Conservation (phyloP, 805 yeast genomes). For the Pichia phayaonensis region DNA sequence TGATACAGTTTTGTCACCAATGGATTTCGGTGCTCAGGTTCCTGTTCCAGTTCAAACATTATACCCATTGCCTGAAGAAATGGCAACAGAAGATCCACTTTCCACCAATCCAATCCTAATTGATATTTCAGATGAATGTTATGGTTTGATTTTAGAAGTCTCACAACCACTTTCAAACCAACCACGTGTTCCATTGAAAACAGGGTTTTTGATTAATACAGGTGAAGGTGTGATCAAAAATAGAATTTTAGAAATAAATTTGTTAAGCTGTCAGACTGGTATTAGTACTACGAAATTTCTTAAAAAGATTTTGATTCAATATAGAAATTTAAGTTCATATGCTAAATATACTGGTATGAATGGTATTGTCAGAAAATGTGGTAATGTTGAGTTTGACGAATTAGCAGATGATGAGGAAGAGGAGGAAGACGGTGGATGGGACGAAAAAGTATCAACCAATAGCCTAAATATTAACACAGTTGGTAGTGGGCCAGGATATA, state of each 20-base stretch:
- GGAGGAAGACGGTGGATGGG: neutral
- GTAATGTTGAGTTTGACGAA: slow-evolving; percentile 30
- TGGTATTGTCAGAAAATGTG: slow-evolving; percentile 12
- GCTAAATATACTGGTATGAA: slow-evolving; percentile 11
- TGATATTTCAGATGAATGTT: slow-evolving; percentile 43
- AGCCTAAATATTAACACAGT: neutral
- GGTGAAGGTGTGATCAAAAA: slow-evolving; percentile 15
- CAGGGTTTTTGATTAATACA: slow-evolving; percentile 54
- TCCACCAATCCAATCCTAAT: slow-evolving; percentile 27
- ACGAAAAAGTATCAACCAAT: slow-evolving; percentile 1
- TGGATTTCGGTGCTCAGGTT: slow-evolving; percentile 13
- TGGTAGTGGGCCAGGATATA: neutral
- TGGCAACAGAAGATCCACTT: neutral
- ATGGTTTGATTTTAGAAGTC: slow-evolving; percentile 50
- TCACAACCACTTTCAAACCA: slow-evolving; percentile 65
- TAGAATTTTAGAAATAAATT: slow-evolving; percentile 49
- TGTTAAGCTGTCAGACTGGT: slow-evolving; percentile 67
- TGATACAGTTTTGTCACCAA: slow-evolving; percentile 22
- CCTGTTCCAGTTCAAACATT: slow-evolving; percentile 7
- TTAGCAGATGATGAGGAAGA: slow-evolving; percentile 15
- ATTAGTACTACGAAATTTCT: slow-evolving; percentile 49
- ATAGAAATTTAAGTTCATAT: slow-evolving; percentile 39
- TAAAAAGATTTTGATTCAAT: slow-evolving; percentile 50
- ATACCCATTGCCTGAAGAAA: slow-evolving; percentile 5
- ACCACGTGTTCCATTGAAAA: slow-evolving; percentile 60